Conservation (phyloP, 176 grass and related monocot genomes). For the Tuctoria greenei region DNA sequence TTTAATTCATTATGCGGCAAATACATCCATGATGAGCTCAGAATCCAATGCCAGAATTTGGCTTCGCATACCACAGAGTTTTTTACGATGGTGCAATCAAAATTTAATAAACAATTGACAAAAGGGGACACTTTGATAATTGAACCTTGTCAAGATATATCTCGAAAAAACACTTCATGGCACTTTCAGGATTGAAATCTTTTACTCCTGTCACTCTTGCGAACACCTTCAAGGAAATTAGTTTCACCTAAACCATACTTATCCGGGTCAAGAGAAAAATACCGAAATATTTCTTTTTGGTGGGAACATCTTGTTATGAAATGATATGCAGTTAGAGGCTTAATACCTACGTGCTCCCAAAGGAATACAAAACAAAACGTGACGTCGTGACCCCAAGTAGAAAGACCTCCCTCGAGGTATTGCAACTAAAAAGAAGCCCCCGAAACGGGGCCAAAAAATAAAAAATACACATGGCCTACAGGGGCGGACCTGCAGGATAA, state of each 20-base stretch:
- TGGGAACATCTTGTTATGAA: background rate
- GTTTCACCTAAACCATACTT: slow-evolving; percentile 67
- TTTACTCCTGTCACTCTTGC: slow-evolving; percentile 80
- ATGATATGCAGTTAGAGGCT: background rate
- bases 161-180: slow-evolving; percentile 81
- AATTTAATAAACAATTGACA: slow-evolving; percentile 18
- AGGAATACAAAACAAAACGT: too few species aligned
- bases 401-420: too few species aligned
- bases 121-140: background rate
- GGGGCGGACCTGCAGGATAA: too few species aligned
- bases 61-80: slow-evolving; percentile 78
- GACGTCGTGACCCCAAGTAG: too few species aligned
- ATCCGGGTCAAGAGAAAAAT: slow-evolving; percentile 22
- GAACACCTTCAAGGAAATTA: slow-evolving; percentile 95
- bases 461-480: too few species aligned
- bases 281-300: background rate
- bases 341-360: background rate
- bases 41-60: slow-evolving; percentile 87
- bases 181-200: slow-evolving; percentile 66
- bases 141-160: slow-evolving; percentile 91
- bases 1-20: slow-evolving; percentile 22
- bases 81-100: slow-evolving; percentile 26
- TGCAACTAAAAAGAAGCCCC: too few species aligned
- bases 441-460: too few species aligned
- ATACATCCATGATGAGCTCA: slow-evolving; percentile 88